Percentiles rank a stretch among this genome's conserved stretches.
Evolutionary conservation across 1,139 yeast genomes (phyloP).

Genomic region (Sugiyamaella castrensis): DNA sequence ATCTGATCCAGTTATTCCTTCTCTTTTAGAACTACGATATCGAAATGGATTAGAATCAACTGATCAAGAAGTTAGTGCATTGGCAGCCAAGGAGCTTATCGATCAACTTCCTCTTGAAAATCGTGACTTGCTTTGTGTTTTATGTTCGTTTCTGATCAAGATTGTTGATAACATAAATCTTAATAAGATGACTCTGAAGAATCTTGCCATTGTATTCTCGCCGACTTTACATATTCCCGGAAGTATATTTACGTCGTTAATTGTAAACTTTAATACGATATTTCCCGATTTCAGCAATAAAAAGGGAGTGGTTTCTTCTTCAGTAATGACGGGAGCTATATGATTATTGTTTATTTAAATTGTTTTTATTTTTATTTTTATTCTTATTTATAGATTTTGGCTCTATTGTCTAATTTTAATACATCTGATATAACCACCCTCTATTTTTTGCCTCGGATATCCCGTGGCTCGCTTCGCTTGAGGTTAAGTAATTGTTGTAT

Average conservation of each 20-base stretch:
- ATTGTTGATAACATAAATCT: conserved; percentile 60
- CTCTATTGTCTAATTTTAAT: too few species aligned
- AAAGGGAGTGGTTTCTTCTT: too few species aligned
- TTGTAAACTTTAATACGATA: conserved; percentile 62
- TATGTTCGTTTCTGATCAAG: conserved; percentile 63
- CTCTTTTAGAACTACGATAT: conserved; percentile 43
- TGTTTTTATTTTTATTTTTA: conserved; percentile 3
- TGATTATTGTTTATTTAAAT: conserved; percentile 33
- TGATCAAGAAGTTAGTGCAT: conserved; percentile 35
- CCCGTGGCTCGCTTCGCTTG: too few species aligned
- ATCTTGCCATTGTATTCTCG: conserved; percentile 79
- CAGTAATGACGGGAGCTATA: too few species aligned
- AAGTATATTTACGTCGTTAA: conserved; percentile 58
- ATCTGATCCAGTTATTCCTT: conserved; percentile 63
- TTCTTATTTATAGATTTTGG: conserved; percentile 4
- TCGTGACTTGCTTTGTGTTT: conserved; percentile 57
- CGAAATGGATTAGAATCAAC: conserved; percentile 39
- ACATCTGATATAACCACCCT: too few species aligned
- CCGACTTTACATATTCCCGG: conserved; percentile 76
- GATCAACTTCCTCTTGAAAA: conserved; percentile 48
- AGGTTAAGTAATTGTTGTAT: too few species aligned
- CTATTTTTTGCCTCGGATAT: too few species aligned
- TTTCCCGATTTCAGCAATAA: conserved; percentile 36
- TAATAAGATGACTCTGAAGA: conserved; percentile 81
- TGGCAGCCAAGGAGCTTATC: conserved; percentile 37